Conservation (phyloP, 257 asterid genomes). For the Solanum dulcamara region DNA sequence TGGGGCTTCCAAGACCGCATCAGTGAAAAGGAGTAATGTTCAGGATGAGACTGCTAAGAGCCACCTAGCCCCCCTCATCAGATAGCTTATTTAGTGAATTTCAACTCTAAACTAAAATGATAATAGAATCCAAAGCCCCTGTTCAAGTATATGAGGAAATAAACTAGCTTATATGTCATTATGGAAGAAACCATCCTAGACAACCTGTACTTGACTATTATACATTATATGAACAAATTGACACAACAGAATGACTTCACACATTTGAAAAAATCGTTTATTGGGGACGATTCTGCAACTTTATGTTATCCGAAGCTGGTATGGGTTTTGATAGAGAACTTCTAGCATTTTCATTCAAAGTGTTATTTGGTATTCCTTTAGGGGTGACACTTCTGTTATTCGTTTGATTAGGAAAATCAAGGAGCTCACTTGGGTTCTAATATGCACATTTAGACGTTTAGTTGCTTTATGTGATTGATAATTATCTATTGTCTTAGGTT, state of each 20-base stretch:
- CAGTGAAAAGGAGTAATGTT: not conserved
- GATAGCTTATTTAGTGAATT: not conserved
- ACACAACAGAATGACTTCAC: not conserved
- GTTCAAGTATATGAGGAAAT: not conserved
- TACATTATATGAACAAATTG: not conserved
- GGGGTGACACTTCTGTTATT: not conserved
- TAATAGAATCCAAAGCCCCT: not conserved
- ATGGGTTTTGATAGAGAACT: not conserved
- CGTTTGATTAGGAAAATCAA: not conserved
- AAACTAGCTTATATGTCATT: not conserved
- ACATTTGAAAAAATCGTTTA: not conserved
- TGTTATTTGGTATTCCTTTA: not conserved
- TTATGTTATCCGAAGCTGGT: not conserved
- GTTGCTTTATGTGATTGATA: not conserved
- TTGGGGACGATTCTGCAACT: not conserved
- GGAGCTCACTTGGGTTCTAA: not conserved
- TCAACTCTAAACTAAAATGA: not conserved
- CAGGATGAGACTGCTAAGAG: not conserved
- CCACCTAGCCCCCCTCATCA: not conserved
- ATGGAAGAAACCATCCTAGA: not conserved
- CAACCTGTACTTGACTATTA: not conserved
- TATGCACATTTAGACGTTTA: not conserved
- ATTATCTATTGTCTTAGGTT: not conserved
- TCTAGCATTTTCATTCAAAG: not conserved
- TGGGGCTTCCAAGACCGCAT: not conserved